phyloP scores from a whole-genome alignment of 1,284 basidiomycete genomes.

The Gymnopus androsaceus region DNA sequence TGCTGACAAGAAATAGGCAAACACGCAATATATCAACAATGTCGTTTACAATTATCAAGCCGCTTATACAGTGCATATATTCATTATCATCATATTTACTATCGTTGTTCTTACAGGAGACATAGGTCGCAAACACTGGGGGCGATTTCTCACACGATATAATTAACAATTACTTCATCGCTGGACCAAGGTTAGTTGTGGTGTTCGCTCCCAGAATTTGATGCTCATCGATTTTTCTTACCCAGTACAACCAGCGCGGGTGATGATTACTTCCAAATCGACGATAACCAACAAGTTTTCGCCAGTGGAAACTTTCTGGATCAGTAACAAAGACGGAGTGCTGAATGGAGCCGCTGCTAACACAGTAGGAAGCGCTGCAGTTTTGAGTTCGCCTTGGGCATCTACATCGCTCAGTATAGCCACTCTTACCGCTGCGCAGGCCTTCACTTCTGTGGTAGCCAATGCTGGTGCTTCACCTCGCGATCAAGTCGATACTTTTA shows the following conservation, averaged over 20 bases:
- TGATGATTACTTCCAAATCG: conserved; percentile 24
- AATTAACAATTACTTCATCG: conserved; percentile 24
- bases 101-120: no score
- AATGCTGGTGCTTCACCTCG: conserved; percentile 22
- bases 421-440: conserved; percentile 19
- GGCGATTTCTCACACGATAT: conserved; percentile 23
- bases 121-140: conserved; percentile 21
- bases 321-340: conserved; percentile 21
- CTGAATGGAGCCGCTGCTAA: conserved; percentile 21
- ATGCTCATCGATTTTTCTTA: no score
- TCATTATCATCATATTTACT: no score
- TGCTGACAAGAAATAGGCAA: no score
- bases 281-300: conserved; percentile 24
- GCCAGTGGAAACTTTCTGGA: conserved; percentile 23
- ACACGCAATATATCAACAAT: conserved; percentile 24
- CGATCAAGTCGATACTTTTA: conserved; percentile 22
- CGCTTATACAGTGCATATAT: conserved; percentile 23
- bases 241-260: conserved; percentile 21
- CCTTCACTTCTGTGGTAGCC: conserved; percentile 20
- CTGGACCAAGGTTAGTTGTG: no score
- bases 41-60: conserved; percentile 25
- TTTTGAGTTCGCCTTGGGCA: conserved; percentile 19
- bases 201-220: no score
- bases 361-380: conserved; percentile 19
- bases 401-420: conserved; percentile 18